Base-by-base conservation (phyloP, 2,329 filamentous ascomycete genomes). In the Xylaria sp. region DNA sequence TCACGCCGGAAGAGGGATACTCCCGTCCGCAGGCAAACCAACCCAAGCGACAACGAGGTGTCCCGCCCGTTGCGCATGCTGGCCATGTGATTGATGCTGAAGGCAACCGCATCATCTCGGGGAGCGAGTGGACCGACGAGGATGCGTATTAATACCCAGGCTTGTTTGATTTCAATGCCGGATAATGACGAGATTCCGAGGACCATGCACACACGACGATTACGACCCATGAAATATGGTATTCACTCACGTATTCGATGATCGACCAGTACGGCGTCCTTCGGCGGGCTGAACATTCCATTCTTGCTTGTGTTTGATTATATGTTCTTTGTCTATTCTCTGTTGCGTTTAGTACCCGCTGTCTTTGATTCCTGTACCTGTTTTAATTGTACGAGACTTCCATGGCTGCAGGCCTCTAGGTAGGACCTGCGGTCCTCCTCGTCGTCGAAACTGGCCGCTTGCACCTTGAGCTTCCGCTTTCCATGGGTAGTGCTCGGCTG, bases 91-190 rank as follows among this genome's bases (percentile, higher is more conserved):
- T 78, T 71, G 84, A 86, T 54, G 71, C 74, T n/a, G 78, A 86
- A 34, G 84, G 82, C n/a, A 81, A 83, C 68, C 77, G 84, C 29
- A 83, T 86, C 56, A 73, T 82, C n/a, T 85, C 82, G 26, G 83
- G 82, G 11, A 86, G 83, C 69, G 85, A 87, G 65, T 88, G 85
- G 85, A 86, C 83, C 1, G 85, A 87, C 58, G 84, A 87, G 67
- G 84, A 87, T 68, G 80, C 76, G 34, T 85, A 78, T 64, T 85
- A 66, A 74, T 54, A 44, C 46, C 64, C 45, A 52, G 70, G 40
- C 22, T 47, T 38, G 34, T 48, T 40, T 57, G 20, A 54, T 54
- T 55, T 57, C 46, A 38, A 44, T 39, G 38, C 48, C 42, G 44
- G 38, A 63, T 48, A 57, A 61, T 66, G 58, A 70, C 39, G 62